Evolutionary conservation across 2,329 filamentous ascomycete genomes (phyloP).

Genomic region (Pseudopithomyces chartarum): DNA sequence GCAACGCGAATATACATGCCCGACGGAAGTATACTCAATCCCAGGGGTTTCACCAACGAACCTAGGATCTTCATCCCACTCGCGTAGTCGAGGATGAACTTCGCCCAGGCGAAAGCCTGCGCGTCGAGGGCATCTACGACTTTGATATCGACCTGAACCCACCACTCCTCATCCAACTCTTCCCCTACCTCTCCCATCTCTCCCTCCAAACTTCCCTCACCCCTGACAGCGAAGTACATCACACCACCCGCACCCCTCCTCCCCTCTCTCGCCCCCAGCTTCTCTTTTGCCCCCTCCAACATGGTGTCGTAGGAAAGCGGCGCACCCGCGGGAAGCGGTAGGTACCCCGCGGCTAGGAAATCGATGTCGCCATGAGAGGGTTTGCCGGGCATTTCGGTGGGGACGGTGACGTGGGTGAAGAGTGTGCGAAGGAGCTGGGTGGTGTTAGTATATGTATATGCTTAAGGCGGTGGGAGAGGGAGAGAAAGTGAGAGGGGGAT

Average conservation of each 20-base stretch:
- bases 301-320: conserved; percentile 18
- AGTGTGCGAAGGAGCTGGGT: conserved; percentile 16
- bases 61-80: conserved; percentile 30
- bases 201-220: conserved; percentile 2
- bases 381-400: conserved; percentile 31
- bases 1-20: conserved; percentile 30
- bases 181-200: not conserved
- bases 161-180: conserved; percentile 5
- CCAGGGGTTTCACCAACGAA: conserved; percentile 31
- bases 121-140: conserved; percentile 20
- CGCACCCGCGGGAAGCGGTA: conserved; percentile 3
- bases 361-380: conserved; percentile 29
- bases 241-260: conserved; percentile 18
- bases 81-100: conserved; percentile 28
- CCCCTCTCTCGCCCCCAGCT: conserved; percentile 22
- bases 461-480: not conserved
- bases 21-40: conserved; percentile 27
- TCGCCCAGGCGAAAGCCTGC: conserved; percentile 25
- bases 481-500: not conserved
- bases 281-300: conserved; percentile 19
- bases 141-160: conserved; percentile 34
- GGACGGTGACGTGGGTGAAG: conserved; percentile 31
- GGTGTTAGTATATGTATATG: not conserved
- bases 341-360: conserved; percentile 25
- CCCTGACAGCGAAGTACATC: conserved; percentile 30